These are phyloP conservation scores for Flaveria ramosissima DNA, from an alignment of 129 eudicot genomes.

Conservation along the genomic window DNA sequence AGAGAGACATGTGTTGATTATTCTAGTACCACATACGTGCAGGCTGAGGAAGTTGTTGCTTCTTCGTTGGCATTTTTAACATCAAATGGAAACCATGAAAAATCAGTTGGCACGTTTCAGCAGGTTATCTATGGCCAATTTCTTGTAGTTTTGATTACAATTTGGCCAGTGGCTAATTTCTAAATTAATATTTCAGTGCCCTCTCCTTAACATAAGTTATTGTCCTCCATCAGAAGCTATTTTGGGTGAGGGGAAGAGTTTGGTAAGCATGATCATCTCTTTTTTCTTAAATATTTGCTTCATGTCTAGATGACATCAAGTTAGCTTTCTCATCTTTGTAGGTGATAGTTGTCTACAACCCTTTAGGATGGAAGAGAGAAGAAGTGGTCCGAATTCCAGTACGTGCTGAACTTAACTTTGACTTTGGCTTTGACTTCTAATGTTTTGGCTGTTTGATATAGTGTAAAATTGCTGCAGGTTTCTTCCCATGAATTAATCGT, in stretches of 20 bases:
- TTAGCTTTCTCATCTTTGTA: conserved; percentile 25
- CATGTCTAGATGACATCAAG: conserved; percentile 16
- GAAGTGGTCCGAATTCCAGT: conserved; percentile 95
- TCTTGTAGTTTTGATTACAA: conserved; percentile 15
- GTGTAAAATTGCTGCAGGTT: conserved; percentile 51
- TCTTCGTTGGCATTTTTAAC: conserved; percentile 64
- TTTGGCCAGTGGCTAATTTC: conserved; percentile 26
- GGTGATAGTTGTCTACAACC: conserved; percentile 80
- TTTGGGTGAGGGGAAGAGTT: conserved; percentile 67
- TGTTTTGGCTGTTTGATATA: not conserved
- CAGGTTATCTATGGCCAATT: conserved; percentile 49
- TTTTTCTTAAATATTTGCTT: not conserved
- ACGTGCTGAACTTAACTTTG: conserved; percentile 37
- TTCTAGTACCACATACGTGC: conserved; percentile 32
- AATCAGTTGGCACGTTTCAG: conserved; percentile 52
- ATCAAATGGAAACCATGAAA: conserved; percentile 29
- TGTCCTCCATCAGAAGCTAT: conserved; percentile 87
- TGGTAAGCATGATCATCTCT: conserved; percentile 46
- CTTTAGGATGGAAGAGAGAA: conserved; percentile 93
- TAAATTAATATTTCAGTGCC: conserved; percentile 60
- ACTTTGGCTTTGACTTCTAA: conserved; percentile 18
- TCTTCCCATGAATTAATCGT: conserved; percentile 58
- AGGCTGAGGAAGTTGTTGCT: conserved; percentile 80
- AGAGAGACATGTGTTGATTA: conserved; percentile 1
- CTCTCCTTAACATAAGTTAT: conserved; percentile 85